phyloP scores from a whole-genome alignment of 2,329 filamentous ascomycete genomes.

The Podosphaera aphanis region DNA sequence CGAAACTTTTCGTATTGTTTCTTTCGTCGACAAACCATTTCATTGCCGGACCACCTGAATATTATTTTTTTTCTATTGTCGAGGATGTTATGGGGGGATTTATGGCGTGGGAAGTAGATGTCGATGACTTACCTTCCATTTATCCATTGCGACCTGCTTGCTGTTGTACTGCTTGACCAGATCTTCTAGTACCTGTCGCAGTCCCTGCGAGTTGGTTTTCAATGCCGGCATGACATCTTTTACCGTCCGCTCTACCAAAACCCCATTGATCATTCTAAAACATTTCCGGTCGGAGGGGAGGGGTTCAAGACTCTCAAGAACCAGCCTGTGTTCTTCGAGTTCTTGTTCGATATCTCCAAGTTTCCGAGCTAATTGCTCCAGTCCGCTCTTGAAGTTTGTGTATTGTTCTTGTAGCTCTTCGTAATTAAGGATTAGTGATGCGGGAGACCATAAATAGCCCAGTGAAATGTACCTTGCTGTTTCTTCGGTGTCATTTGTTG shows the following conservation, averaged over 20 bases:
- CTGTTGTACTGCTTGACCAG: constrained; percentile 88
- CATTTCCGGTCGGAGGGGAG: constrained; percentile 74
- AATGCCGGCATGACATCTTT: constrained; percentile 77
- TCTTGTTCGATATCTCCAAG: constrained; percentile 23
- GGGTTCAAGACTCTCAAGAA: constrained; percentile 73
- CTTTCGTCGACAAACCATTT: too few species aligned
- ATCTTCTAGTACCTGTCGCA: constrained; percentile 86
- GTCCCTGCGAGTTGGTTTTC: constrained; percentile 76
- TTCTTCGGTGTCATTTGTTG: constrained; percentile 16
- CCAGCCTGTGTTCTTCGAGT: constrained; percentile 30
- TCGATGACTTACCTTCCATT: constrained; percentile 69
- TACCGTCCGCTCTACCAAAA: constrained; percentile 82
- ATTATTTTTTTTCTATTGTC: constrained; percentile 61
- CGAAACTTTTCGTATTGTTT: too few species aligned
- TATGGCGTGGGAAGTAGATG: background rate
- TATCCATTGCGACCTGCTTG: constrained; percentile 87
- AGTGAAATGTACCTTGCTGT: constrained; percentile 16
- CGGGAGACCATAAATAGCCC: too few species aligned
- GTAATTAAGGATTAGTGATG: too few species aligned
- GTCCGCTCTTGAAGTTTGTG: constrained; percentile 49
- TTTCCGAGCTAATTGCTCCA: constrained; percentile 85
- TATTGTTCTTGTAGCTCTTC: constrained; percentile 70
- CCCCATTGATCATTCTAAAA: constrained; percentile 96
- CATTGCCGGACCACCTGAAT: constrained; percentile 64
- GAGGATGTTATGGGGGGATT: constrained; percentile 1